These are phyloP conservation scores for Cladosporium sp. DNA, from an alignment of 2,329 filamentous ascomycete genomes.

Conservation along the genomic window DNA sequence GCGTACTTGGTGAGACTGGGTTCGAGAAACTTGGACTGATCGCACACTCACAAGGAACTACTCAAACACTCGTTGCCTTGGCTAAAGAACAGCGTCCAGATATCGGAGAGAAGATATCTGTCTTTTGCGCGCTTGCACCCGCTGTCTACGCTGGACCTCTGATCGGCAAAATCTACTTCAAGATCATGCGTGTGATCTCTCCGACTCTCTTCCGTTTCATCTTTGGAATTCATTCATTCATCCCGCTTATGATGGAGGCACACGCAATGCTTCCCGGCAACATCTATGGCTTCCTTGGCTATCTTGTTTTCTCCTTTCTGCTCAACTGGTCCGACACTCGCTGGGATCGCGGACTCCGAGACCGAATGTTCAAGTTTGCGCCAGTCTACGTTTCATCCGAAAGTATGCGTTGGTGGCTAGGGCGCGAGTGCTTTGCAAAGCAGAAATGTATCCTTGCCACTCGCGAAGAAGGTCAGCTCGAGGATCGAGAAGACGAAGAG, in stretches of 20 bases:
- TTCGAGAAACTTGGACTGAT: conserved; percentile 80
- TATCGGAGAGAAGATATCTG: conserved; percentile 73
- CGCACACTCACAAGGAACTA: conserved; percentile 87
- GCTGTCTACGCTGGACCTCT: conserved; percentile 85
- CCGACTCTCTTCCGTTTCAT: conserved; percentile 71
- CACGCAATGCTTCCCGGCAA: conserved; percentile 61
- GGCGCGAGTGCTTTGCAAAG: conserved; percentile 74
- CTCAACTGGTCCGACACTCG: conserved; percentile 82
- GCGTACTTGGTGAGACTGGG: conserved; percentile 75
- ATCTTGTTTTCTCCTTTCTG: conserved; percentile 82
- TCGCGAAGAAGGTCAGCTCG: conserved; percentile 62
- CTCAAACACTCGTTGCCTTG: conserved; percentile 79
- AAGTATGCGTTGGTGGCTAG: conserved; percentile 94
- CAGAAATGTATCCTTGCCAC: conserved; percentile 87
- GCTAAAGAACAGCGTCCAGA: conserved; percentile 87
- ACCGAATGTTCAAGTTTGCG: conserved; percentile 87
- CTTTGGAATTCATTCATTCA: conserved; percentile 91
- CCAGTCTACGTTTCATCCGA: conserved; percentile 88
- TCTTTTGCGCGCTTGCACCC: conserved; percentile 87
- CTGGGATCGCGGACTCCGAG: conserved; percentile 75
- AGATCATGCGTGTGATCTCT: conserved; percentile 79
- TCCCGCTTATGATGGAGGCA: conserved; percentile 88
- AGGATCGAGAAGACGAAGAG: conserved; percentile 50
- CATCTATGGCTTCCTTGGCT: conserved; percentile 77
- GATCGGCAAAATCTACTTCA: conserved; percentile 84